Evolutionary conservation across 2,329 filamentous ascomycete species (phyloP).

Genomic region (Aspergillus fischeri): DNA sequence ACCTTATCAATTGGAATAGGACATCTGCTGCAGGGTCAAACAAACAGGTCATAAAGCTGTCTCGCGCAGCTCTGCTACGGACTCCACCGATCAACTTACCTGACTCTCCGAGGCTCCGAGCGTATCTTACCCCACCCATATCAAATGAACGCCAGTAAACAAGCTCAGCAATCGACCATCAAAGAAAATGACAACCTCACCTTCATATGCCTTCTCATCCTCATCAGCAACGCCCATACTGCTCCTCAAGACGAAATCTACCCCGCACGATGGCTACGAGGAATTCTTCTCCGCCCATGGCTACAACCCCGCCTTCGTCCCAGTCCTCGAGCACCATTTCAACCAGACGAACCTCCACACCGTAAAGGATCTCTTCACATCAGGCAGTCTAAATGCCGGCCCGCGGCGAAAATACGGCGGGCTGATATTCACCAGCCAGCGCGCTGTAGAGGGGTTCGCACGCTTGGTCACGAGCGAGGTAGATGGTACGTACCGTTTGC

Average conservation of each 20-base stretch:
- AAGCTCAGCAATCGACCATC: background rate
- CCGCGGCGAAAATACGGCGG: constrained; percentile 38
- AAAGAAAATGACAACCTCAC: constrained; percentile 1
- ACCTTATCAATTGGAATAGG: background rate
- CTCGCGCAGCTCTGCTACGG: background rate
- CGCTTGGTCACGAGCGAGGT: constrained; percentile 30
- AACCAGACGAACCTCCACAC: constrained; percentile 31
- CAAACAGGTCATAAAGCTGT: background rate
- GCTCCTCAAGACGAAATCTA: constrained; percentile 47
- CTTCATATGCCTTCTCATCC: constrained; percentile 1
- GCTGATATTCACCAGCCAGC: constrained; percentile 48
- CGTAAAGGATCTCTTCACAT: constrained; percentile 34
- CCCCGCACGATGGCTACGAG: constrained; percentile 42
- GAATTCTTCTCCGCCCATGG: constrained; percentile 38
- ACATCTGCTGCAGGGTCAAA: background rate
- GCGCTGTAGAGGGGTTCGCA: constrained; percentile 45
- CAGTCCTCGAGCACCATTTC: constrained; percentile 45
- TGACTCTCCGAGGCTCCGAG: background rate
- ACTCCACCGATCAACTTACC: background rate
- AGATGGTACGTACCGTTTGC: constrained; percentile 18
- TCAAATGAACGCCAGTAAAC: background rate
- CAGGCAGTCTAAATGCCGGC: constrained; percentile 22
- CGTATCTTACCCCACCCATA: background rate
- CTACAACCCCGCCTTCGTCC: constrained; percentile 41
- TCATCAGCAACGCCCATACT: constrained; percentile 32